These are phyloP conservation scores for Bruguiera gymnorhiza DNA, from an alignment of 345 rosid genomes.

Conservation along the genomic window DNA sequence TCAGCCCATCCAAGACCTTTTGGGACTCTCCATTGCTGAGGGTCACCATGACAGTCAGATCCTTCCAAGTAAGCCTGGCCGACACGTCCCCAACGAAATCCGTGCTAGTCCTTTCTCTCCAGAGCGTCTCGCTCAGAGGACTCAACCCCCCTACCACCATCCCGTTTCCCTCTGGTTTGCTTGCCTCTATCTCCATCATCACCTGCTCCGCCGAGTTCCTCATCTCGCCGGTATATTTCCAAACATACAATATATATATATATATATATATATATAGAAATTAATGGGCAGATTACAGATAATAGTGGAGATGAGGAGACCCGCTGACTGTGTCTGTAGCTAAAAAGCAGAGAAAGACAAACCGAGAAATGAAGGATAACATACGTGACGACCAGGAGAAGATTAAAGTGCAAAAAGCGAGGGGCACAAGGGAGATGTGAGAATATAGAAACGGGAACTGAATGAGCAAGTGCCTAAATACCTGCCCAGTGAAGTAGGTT, in stretches of 20 bases:
- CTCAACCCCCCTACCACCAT: conserved; percentile 56
- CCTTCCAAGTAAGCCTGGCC: conserved; percentile 88
- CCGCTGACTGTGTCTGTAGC: too few species aligned
- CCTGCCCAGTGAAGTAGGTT: conserved; percentile 23
- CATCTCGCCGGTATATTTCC: neutral
- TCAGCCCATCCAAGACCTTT: conserved; percentile 75
- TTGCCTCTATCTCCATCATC: conserved; percentile 69
- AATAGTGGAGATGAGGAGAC: too few species aligned
- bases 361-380: neutral
- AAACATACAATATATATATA: too few species aligned
- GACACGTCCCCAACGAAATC: conserved; percentile 76
- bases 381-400: neutral
- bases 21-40: conserved; percentile 66
- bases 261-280: too few species aligned
- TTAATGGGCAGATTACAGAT: too few species aligned
- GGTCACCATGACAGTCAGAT: conserved; percentile 77
- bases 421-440: conserved; percentile 18
- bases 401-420: neutral
- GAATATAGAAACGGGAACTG: neutral
- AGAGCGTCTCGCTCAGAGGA: conserved; percentile 71
- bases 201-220: conserved; percentile 18
- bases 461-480: conserved; percentile 14
- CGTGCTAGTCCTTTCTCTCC: conserved; percentile 58
- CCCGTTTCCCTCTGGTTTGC: conserved; percentile 44
- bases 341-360: neutral